phyloP scores from a whole-genome alignment of 2,329 filamentous ascomycete species.

The Hymenotorrendiella dingleyae region DNA sequence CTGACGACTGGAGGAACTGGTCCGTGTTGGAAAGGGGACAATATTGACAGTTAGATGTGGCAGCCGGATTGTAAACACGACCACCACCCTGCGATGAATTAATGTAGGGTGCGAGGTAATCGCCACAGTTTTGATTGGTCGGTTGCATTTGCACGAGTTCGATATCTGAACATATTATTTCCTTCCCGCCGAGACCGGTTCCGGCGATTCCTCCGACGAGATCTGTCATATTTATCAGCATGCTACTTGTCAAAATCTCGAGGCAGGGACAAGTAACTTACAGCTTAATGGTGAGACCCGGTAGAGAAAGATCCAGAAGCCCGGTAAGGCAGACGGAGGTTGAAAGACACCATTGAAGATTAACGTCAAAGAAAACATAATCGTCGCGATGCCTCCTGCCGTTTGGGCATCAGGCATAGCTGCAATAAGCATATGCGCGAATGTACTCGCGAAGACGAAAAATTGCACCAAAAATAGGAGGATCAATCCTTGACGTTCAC shows the following conservation, averaged over 20 bases:
- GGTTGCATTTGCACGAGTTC: conserved; percentile 65
- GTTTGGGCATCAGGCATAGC: conserved; percentile 71
- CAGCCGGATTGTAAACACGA: conserved; percentile 43
- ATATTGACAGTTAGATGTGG: conserved; percentile 48
- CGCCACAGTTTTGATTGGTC: conserved; percentile 46
- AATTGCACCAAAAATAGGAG: conserved; percentile 72
- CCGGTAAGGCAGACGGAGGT: conserved; percentile 54
- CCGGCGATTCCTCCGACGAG: conserved; percentile 66
- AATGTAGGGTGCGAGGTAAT: conserved; percentile 53
- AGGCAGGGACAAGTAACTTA: conserved; percentile 19
- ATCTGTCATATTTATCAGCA: conserved; percentile 48
- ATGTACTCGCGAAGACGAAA: conserved; percentile 78
- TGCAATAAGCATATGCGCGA: conserved; percentile 73
- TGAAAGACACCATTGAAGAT: conserved; percentile 75
- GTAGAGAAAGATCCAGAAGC: conserved; percentile 86
- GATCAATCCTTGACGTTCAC: conserved; percentile 49
- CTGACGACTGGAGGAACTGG: conserved; percentile 45
- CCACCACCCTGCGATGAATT: conserved; percentile 43
- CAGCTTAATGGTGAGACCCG: conserved; percentile 49
- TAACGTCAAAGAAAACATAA: conserved; percentile 67
- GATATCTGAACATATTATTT: conserved; percentile 59
- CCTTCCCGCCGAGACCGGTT: conserved; percentile 61
- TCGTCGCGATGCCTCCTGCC: conserved; percentile 70
- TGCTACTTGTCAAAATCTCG: background rate
- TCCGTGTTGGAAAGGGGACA: conserved; percentile 49